phyloP scores from a whole-genome alignment of 345 rosid genomes.

The Cardamine occulta region DNA sequence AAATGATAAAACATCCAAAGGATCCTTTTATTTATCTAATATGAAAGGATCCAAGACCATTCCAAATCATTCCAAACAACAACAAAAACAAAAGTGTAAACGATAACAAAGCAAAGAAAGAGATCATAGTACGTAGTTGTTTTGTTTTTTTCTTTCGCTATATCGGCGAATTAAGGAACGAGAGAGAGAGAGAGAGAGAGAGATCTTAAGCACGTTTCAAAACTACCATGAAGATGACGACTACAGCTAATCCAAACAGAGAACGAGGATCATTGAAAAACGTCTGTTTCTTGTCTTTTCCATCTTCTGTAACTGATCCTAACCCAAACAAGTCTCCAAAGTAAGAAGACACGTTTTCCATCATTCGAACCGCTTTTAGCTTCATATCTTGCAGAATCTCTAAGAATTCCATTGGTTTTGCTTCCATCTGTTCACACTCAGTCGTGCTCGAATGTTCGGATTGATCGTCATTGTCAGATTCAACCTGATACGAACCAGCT shows the following conservation, averaged over 20 bases:
- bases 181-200: not conserved
- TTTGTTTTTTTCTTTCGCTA: not conserved
- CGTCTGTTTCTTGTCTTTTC: constrained; percentile 35
- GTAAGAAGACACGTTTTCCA: constrained; percentile 52
- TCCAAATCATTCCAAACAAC: constrained; percentile 27
- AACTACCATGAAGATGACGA: constrained; percentile 65
- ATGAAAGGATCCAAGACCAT: constrained; percentile 9
- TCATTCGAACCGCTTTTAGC: constrained; percentile 55
- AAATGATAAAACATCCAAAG: not conserved
- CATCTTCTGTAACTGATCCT: constrained; percentile 49
- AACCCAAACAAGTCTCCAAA: constrained; percentile 55
- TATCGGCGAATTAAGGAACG: constrained; percentile 48
- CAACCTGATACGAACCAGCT: constrained; percentile 31
- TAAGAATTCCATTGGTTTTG: constrained; percentile 23
- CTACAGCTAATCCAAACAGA: constrained; percentile 63
- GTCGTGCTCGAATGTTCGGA: constrained; percentile 44
- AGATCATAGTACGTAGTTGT: constrained; percentile 1
- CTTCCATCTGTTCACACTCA: constrained; percentile 25
- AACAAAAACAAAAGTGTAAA: not conserved
- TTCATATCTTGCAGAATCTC: constrained; percentile 54
- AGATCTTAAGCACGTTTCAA: constrained; percentile 56
- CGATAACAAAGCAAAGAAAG: constrained; percentile 14
- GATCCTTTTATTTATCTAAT: constrained; percentile 29
- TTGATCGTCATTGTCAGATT: constrained; percentile 27
- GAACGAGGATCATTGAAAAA: constrained; percentile 48